Evolutionary conservation across 306 rosid genomes (phyloP).

Genomic region (Ormosia semicastrata): DNA sequence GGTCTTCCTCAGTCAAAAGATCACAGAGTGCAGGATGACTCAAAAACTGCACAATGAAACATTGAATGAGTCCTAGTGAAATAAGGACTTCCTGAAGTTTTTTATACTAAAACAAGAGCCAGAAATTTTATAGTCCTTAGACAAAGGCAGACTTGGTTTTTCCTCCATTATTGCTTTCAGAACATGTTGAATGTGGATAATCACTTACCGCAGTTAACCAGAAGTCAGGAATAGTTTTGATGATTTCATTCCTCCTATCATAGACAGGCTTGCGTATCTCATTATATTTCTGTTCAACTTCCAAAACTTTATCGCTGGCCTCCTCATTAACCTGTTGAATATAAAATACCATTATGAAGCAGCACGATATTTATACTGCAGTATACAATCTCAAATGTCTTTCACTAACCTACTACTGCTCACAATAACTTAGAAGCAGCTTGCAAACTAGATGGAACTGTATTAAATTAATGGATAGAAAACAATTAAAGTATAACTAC

Average conservation of each 20-base stretch:
- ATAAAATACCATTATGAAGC: slow-evolving; percentile 19
- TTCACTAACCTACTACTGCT: background rate
- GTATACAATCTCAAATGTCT: background rate
- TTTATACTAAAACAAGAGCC: background rate
- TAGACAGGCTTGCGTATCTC: slow-evolving; percentile 73
- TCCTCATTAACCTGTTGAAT: slow-evolving; percentile 71
- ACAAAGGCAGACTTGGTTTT: too few species aligned
- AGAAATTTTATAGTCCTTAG: background rate
- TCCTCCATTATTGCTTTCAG: too few species aligned
- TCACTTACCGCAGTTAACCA: slow-evolving; percentile 87
- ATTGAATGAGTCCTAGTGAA: slow-evolving; percentile 14
- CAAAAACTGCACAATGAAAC: slow-evolving; percentile 62
- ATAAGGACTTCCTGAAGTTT: background rate
- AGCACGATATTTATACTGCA: slow-evolving; percentile 7
- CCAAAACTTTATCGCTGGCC: slow-evolving; percentile 68
- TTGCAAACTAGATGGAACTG: background rate
- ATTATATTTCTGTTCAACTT: slow-evolving; percentile 71
- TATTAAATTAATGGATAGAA: background rate
- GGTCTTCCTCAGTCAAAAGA: slow-evolving; percentile 60
- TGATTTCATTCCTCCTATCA: slow-evolving; percentile 58
- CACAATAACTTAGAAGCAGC: background rate
- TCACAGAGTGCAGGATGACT: slow-evolving; percentile 86
- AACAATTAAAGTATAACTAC: background rate
- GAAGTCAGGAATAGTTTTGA: slow-evolving; percentile 81
- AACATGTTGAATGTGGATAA: background rate